These are phyloP conservation scores for Microsporum canis DNA, from an alignment of 2,329 filamentous ascomycete species.

Conservation along the genomic window DNA sequence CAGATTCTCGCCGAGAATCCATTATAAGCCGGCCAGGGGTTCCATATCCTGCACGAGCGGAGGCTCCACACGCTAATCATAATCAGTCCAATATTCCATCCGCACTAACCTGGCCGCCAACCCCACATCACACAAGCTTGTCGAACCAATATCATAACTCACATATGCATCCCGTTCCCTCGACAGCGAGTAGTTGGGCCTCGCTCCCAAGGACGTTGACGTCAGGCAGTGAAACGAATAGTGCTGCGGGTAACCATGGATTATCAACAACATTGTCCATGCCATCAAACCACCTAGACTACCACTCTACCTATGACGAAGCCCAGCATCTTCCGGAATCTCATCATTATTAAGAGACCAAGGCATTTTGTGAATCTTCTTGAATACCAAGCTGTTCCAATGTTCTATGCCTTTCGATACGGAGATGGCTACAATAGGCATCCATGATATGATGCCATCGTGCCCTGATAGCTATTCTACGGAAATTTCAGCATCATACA, in stretches of 20 bases:
- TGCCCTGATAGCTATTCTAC: neutral
- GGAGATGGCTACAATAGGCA: neutral
- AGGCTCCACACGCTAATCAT: conserved; percentile 7
- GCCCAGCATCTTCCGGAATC: conserved; percentile 11
- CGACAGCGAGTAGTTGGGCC: conserved; percentile 7
- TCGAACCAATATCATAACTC: conserved; percentile 17
- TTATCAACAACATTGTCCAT: conserved; percentile 6
- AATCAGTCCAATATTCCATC: neutral
- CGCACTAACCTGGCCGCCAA: conserved; percentile 9
- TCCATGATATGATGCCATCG: neutral
- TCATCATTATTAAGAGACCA: conserved; percentile 8
- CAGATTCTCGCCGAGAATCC: conserved; percentile 28
- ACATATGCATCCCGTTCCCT: conserved; percentile 22
- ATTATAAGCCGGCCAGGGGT: conserved; percentile 20
- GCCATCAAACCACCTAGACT: conserved; percentile 22
- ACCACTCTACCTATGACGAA: conserved; percentile 16
- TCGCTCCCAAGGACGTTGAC: conserved; percentile 11
- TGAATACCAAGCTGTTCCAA: neutral
- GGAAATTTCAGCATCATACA: neutral
- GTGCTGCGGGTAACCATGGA: neutral
- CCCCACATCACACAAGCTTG: conserved; percentile 13
- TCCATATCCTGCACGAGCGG: conserved; percentile 10
- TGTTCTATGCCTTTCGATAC: neutral
- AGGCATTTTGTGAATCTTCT: neutral
- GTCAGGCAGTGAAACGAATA: neutral